Conservation (phyloP, 495 filamentous ascomycete genomes). For the Penicillium soppii region DNA sequence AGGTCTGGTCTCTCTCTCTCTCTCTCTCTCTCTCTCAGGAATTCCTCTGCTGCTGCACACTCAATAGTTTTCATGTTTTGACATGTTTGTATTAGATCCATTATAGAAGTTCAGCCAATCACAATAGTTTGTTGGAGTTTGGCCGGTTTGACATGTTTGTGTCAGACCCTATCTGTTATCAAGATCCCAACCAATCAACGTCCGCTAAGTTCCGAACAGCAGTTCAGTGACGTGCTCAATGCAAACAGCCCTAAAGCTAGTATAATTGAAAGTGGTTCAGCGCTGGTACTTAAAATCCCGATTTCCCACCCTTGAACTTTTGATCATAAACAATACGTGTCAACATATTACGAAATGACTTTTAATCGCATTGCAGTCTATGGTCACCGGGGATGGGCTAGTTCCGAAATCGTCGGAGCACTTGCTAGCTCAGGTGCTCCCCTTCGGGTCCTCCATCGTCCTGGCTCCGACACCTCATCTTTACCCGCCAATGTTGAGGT, state of each 20-base stretch:
- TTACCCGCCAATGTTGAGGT: conserved; percentile 6
- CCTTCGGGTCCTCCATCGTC: conserved; percentile 16
- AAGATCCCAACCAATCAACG: not conserved
- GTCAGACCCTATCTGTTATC: not conserved
- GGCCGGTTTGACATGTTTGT: not conserved
- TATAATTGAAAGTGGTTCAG: not conserved
- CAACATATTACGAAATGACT: conserved; percentile 5
- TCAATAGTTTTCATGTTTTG: not conserved
- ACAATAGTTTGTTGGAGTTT: not conserved
- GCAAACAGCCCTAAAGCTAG: not conserved
- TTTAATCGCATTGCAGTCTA: conserved; percentile 26
- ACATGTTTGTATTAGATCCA: not conserved
- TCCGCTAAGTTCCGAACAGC: not conserved
- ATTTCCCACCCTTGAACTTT: not conserved
- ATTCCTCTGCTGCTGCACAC: too few relatives aligned
- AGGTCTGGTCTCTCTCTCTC: too few relatives aligned
- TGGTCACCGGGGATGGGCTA: conserved; percentile 21
- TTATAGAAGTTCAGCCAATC: not conserved
- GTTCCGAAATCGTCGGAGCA: conserved; percentile 17
- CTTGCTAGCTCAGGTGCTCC: conserved; percentile 18
- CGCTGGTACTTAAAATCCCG: not conserved
- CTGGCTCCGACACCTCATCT: conserved; percentile 14
- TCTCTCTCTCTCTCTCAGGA: too few relatives aligned
- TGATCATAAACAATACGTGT: not conserved
- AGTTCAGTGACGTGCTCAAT: not conserved